phyloP scores from a whole-genome alignment of 257 asterid species.

The Ilex asprella region DNA sequence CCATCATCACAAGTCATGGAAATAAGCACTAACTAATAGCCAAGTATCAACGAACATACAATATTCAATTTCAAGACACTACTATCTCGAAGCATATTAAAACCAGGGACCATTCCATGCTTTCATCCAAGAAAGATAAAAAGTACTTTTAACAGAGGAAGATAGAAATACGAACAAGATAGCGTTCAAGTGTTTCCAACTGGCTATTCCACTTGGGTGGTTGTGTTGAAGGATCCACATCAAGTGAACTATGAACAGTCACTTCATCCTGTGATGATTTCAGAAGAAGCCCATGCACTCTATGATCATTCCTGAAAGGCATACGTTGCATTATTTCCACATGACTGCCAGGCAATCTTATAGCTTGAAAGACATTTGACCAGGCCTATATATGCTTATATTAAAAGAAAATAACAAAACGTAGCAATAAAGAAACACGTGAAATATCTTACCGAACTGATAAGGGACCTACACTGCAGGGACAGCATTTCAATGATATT shows the following conservation, averaged over 20 bases:
- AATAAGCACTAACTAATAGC: too few species aligned
- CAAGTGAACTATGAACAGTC: slow-evolving; percentile 34
- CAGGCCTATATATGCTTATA: neutral
- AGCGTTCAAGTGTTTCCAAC: slow-evolving; percentile 90
- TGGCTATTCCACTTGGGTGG: slow-evolving; percentile 52
- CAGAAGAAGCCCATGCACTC: slow-evolving; percentile 57
- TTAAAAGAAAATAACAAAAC: neutral
- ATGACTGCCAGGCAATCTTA: neutral
- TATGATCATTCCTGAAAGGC: slow-evolving; percentile 57
- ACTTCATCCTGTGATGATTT: slow-evolving; percentile 62
- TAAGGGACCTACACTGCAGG: slow-evolving; percentile 32
- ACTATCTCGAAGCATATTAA: too few species aligned
- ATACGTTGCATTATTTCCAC: slow-evolving; percentile 8
- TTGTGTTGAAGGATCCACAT: slow-evolving; percentile 37
- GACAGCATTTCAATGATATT: slow-evolving; percentile 84
- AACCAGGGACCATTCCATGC: neutral
- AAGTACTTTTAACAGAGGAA: neutral
- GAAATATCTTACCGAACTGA: slow-evolving; percentile 38
- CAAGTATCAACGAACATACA: too few species aligned
- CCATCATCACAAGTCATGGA: too few species aligned
- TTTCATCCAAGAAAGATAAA: neutral
- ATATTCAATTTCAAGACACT: neutral
- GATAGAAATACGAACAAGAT: slow-evolving; percentile 55
- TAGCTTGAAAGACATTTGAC: neutral
- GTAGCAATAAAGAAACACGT: slow-evolving; percentile 5